Evolutionary conservation across 2,329 filamentous ascomycete genomes (phyloP).

Genomic region (Talaromyces sp.): DNA sequence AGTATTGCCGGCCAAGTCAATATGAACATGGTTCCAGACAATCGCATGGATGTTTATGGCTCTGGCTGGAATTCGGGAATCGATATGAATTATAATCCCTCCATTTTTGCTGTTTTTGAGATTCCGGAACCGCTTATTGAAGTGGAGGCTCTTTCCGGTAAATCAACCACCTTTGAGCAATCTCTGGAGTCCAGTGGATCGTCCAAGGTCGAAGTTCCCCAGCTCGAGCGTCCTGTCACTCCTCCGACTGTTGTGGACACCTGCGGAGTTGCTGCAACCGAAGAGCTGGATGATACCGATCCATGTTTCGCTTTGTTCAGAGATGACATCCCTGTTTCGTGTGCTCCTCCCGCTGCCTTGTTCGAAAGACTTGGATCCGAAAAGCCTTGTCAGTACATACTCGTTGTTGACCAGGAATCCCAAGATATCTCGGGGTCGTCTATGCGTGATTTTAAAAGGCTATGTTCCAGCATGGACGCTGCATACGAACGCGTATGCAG

Average conservation of each 20-base stretch:
- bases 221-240: conserved; percentile 40
- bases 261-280: conserved; percentile 24
- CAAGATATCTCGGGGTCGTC: conserved; percentile 25
- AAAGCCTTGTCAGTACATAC: conserved; percentile 62
- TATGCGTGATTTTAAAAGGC: conserved; percentile 33
- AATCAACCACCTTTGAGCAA: conserved; percentile 57
- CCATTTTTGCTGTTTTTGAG: conserved; percentile 65
- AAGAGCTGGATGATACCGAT: conserved; percentile 56
- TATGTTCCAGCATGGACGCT: conserved; percentile 42
- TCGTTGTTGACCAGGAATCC: conserved; percentile 51
- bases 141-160: conserved; percentile 64
- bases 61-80: conserved; percentile 46
- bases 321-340: conserved; percentile 46
- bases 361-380: conserved; percentile 57
- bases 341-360: conserved; percentile 38
- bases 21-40: conserved; percentile 80
- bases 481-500: conserved; percentile 40
- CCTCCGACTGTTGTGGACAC: conserved; percentile 17
- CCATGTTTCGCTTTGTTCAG: conserved; percentile 49
- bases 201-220: conserved; percentile 49
- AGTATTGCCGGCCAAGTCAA: conserved; percentile 61
- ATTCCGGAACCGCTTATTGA: conserved; percentile 64
- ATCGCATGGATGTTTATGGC: conserved; percentile 60
- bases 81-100: conserved; percentile 44
- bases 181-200: conserved; percentile 35